Percentiles rank a stretch among this genome's conserved stretches.
phyloP scores from a whole-genome alignment of 495 filamentous ascomycete genomes.

The Hyaloscypha hepaticicola region DNA sequence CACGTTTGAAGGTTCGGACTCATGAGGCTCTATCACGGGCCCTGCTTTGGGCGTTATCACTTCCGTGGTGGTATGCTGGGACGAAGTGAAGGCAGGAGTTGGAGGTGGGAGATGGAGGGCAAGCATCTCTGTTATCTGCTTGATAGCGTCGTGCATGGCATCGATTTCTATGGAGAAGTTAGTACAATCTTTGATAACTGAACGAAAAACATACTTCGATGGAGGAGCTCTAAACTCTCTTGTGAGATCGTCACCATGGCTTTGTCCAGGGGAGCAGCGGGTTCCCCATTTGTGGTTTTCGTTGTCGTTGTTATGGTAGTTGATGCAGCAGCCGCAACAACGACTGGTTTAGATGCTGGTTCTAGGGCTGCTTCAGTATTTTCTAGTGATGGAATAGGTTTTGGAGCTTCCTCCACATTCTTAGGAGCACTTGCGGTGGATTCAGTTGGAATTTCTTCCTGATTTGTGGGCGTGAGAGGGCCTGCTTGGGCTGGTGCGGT shows the following conservation, averaged over 20 bases:
- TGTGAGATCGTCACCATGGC: slow-evolving; percentile 9
- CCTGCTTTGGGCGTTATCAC: not conserved
- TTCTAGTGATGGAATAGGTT: not conserved
- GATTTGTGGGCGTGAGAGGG: not conserved
- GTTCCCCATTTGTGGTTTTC: not conserved
- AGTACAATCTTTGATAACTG: not conserved
- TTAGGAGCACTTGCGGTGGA: not conserved
- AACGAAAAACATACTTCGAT: slow-evolving; percentile 12
- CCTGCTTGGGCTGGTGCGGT: not conserved
- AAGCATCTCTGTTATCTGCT: slow-evolving; percentile 9
- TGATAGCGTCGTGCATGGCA: slow-evolving; percentile 12
- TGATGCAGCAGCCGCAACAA: not conserved
- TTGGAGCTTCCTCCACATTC: not conserved
- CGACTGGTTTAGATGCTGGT: not conserved
- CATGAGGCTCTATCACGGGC: not conserved
- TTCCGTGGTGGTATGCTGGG: not conserved
- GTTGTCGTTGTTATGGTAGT: not conserved
- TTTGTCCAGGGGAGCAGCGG: not conserved
- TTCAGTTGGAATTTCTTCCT: not conserved
- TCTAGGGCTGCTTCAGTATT: not conserved
- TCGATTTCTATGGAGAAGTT: slow-evolving; percentile 15
- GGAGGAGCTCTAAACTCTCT: slow-evolving; percentile 14
- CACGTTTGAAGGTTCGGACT: not conserved
- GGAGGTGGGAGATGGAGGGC: slow-evolving; percentile 4
- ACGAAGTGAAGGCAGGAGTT: not conserved